These are phyloP conservation scores for Paulownia fortunei DNA, from an alignment of 257 asterid species.

Conservation along the genomic window DNA sequence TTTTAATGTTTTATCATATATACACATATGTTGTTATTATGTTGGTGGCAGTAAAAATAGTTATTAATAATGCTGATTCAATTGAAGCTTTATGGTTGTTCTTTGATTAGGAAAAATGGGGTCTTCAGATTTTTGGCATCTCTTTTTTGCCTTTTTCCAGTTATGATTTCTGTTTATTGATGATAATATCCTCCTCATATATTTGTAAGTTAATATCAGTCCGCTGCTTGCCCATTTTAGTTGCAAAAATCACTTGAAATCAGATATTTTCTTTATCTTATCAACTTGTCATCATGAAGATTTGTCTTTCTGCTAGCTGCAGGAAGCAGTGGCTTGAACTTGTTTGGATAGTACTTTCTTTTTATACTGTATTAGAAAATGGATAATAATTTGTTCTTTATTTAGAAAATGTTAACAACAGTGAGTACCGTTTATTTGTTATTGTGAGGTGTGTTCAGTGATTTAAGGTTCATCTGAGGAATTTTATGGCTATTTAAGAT, in stretches of 20 bases:
- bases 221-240: not conserved
- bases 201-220: not conserved
- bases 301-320: constrained; percentile 14
- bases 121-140: not conserved
- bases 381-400: not conserved
- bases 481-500: constrained; percentile 10
- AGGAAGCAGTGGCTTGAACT: constrained; percentile 6
- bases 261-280: not conserved
- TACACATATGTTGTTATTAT: not conserved
- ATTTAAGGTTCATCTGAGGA: constrained; percentile 8
- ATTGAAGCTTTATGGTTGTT: constrained; percentile 27
- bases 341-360: constrained; percentile 6
- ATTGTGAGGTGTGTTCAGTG: not conserved
- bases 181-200: not conserved
- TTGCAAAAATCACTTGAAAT: not conserved
- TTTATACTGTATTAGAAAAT: not conserved
- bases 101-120: constrained; percentile 7
- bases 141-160: not conserved
- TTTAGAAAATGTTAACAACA: not conserved
- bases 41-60: constrained; percentile 10
- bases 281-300: constrained; percentile 6
- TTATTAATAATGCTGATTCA: constrained; percentile 10
- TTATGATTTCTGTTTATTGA: constrained; percentile 14
- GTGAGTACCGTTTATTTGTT: not conserved
- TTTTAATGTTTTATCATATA: not conserved